phyloP scores from a whole-genome alignment of 371 early-diverging fungal genomes.

The Coemansia sp. region DNA sequence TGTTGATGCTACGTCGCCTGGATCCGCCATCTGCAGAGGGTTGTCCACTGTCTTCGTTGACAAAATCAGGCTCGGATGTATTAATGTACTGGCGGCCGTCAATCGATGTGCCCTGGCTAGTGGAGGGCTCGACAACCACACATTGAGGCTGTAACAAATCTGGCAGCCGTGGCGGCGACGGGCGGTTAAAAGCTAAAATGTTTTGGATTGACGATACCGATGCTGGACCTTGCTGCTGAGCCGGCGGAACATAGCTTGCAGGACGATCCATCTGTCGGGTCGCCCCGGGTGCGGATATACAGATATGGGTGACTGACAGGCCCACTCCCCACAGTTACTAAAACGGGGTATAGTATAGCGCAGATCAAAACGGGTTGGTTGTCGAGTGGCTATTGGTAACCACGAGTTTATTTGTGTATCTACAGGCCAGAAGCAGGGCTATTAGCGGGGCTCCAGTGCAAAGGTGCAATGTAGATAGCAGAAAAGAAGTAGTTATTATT shows the following conservation, averaged over 20 bases:
- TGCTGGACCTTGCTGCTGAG: conserved; percentile 24
- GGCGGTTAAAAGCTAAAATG: conserved; percentile 9
- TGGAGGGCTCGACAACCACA: conserved; percentile 2
- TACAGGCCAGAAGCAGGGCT: background rate
- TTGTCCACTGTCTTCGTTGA: conserved; percentile 27
- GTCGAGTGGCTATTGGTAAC: background rate
- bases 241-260: conserved; percentile 10
- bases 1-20: conserved; percentile 43
- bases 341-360: conserved; percentile 1
- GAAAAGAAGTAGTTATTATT: background rate
- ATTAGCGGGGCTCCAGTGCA: background rate
- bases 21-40: conserved; percentile 17
- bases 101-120: conserved; percentile 3
- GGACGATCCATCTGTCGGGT: conserved; percentile 26
- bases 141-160: conserved; percentile 2
- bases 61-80: conserved; percentile 22
- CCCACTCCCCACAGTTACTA: background rate
- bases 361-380: background rate
- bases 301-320: background rate
- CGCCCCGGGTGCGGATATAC: background rate
- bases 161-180: conserved; percentile 10
- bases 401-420: background rate
- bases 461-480: background rate
- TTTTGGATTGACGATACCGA: conserved; percentile 16
- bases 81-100: conserved; percentile 16